A percentile compares a stretch with the other conserved stretches of the same genome.
Evolutionary conservation across 164 flowering plant species (phyloP).

Genomic region (Dillenia suffruticosa): DNA sequence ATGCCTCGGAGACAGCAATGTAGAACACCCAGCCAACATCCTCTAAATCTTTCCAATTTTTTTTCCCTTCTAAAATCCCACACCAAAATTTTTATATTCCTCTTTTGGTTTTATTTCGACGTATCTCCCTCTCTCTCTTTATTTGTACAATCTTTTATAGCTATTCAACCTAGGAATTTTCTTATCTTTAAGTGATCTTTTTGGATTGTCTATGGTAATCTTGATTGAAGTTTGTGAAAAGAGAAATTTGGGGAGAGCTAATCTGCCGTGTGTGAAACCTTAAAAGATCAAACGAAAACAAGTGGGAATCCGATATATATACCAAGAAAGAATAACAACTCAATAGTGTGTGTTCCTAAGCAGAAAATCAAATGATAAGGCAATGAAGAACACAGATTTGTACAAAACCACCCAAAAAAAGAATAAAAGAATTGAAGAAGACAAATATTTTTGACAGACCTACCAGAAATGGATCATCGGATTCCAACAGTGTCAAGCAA

Average conservation of each 20-base stretch:
- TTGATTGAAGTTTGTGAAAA: neutral
- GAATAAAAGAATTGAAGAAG: conserved; percentile 51
- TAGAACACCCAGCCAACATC: conserved; percentile 97
- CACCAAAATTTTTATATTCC: conserved; percentile 17
- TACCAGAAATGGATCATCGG: conserved; percentile 46
- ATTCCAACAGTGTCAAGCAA: conserved; percentile 38
- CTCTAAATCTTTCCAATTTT: conserved; percentile 45
- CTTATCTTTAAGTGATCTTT: conserved; percentile 8
- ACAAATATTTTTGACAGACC: conserved; percentile 18
- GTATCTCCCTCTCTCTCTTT: conserved; percentile 12
- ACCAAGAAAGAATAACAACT: conserved; percentile 12
- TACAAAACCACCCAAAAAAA: conserved; percentile 20
- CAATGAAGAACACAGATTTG: conserved; percentile 13
- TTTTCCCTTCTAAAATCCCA: conserved; percentile 4
- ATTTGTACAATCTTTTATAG: conserved; percentile 3
- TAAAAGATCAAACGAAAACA: conserved; percentile 7
- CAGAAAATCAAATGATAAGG: conserved; percentile 5
- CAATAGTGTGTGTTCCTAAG: conserved; percentile 23
- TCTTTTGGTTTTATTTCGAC: conserved; percentile 5
- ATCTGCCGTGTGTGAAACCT: conserved; percentile 31
- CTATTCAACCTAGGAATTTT: conserved; percentile 8
- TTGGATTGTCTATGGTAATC: neutral
- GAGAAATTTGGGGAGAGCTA: conserved; percentile 21
- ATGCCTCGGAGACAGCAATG: conserved; percentile 91
- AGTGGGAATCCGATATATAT: conserved; percentile 48